A percentile compares a stretch with the other conserved stretches of the same genome.
Conservation (phyloP, 1,284 basidiomycete species). For the Erythrobasidium hasegawianum region DNA sequence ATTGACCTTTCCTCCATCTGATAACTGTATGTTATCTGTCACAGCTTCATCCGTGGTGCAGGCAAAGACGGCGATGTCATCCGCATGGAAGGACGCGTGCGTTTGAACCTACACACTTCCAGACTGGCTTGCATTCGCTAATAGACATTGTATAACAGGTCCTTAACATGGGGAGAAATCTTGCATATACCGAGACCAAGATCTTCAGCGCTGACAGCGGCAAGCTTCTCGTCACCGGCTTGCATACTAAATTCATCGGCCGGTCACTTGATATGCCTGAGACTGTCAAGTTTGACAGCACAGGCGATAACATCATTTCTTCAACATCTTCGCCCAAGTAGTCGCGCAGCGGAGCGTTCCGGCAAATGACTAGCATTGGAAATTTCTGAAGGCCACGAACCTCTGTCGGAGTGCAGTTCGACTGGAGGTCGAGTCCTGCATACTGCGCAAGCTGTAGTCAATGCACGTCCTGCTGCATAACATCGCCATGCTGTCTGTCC, state of each 20-base stretch:
- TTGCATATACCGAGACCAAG: conserved; percentile 36
- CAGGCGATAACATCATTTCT: conserved; percentile 15
- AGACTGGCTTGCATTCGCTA: background rate
- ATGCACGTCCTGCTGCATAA: no score
- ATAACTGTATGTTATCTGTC: background rate
- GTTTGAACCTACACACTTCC: no score
- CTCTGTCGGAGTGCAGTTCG: no score
- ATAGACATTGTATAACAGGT: background rate
- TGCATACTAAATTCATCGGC: conserved; percentile 30
- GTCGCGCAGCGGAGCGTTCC: no score
- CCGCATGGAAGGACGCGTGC: conserved; percentile 20
- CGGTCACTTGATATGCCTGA: conserved; percentile 5
- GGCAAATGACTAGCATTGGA: no score
- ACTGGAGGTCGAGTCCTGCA: no score
- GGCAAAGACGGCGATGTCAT: conserved; percentile 19
- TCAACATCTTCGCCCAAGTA: no score
- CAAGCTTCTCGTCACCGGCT: conserved; percentile 37
- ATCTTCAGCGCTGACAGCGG: conserved; percentile 39
- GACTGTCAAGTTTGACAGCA: conserved; percentile 25
- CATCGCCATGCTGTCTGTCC: no score
- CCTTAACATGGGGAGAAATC: conserved; percentile 16
- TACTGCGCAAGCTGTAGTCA: no score
- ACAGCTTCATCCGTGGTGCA: conserved; percentile 27
- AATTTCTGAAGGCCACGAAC: no score
- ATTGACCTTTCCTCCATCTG: no score